A percentile compares a stretch with the other conserved stretches of the same genome.
Conservation (phyloP, 192 early-diverging fungal species). For the Podila minutissima region DNA sequence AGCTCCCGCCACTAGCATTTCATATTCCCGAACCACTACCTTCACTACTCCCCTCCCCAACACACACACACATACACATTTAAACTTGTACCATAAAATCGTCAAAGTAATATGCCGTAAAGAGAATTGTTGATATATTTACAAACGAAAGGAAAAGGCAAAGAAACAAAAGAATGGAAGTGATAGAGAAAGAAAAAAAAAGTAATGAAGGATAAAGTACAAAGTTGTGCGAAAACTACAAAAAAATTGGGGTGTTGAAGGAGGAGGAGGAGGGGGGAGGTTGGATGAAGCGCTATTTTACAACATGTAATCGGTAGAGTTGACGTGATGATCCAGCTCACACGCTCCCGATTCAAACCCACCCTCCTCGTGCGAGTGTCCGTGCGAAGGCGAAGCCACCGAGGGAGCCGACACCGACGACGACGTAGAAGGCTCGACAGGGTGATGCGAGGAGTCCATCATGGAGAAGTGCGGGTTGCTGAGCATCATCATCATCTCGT, state of each 20-base stretch:
- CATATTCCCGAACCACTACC: no score
- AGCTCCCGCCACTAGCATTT: neutral
- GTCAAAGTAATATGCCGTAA: neutral
- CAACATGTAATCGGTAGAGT: neutral
- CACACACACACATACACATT: no score
- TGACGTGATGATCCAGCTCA: neutral
- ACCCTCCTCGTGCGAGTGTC: neutral
- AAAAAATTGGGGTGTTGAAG: neutral
- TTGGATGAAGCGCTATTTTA: neutral
- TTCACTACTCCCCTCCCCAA: no score
- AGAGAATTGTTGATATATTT: neutral
- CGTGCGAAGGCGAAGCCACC: neutral
- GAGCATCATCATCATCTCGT: conserved; percentile 51
- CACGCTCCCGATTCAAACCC: no score
- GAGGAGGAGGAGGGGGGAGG: neutral
- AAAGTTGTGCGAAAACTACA: no score
- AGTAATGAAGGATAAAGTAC: neutral
- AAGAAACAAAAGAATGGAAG: no score
- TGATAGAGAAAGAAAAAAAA: neutral
- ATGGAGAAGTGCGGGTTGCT: conserved; percentile 26
- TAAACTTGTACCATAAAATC: neutral
- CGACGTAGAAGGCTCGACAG: neutral
- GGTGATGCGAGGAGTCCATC: conserved; percentile 1
- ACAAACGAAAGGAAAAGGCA: conserved; percentile 9
- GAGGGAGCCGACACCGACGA: neutral